phyloP scores from a whole-genome alignment of 345 rosid species.

The Salix koriyanagi region DNA sequence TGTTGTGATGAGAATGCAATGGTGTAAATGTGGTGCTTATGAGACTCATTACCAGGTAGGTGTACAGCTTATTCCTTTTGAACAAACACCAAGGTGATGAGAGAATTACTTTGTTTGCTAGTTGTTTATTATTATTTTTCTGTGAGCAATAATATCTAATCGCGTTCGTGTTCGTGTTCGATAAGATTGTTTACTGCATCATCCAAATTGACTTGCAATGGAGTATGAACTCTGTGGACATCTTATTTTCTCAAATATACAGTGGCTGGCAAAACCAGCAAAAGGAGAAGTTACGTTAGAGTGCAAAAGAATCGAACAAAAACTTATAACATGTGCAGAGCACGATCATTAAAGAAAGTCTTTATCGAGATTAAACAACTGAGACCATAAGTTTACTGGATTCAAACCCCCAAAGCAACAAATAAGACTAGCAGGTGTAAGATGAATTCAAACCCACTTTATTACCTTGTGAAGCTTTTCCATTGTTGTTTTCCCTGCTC shows the following conservation, averaged over 20 bases:
- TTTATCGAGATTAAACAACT: neutral
- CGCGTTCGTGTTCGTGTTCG: neutral
- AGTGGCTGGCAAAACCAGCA: neutral
- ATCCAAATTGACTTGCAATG: neutral
- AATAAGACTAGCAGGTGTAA: neutral
- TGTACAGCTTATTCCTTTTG: neutral
- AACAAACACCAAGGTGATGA: neutral
- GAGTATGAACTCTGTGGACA: neutral
- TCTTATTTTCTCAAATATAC: neutral
- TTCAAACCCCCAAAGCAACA: neutral
- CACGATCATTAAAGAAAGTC: neutral
- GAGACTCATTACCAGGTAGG: neutral
- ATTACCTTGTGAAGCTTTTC: constrained; percentile 45
- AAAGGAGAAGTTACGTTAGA: neutral
- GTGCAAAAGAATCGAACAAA: neutral
- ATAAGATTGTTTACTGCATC: neutral
- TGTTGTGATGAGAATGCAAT: neutral
- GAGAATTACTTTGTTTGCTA: neutral
- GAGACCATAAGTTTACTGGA: neutral
- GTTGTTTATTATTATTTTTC: neutral
- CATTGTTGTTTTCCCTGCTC: constrained; percentile 25
- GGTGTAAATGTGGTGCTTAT: neutral
- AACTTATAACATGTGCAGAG: neutral
- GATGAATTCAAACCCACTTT: constrained; percentile 31
- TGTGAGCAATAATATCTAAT: no score